These are phyloP conservation scores for Chlamydomonas incerta DNA, from an alignment of 139 green algal genomes.

Conservation along the genomic window DNA sequence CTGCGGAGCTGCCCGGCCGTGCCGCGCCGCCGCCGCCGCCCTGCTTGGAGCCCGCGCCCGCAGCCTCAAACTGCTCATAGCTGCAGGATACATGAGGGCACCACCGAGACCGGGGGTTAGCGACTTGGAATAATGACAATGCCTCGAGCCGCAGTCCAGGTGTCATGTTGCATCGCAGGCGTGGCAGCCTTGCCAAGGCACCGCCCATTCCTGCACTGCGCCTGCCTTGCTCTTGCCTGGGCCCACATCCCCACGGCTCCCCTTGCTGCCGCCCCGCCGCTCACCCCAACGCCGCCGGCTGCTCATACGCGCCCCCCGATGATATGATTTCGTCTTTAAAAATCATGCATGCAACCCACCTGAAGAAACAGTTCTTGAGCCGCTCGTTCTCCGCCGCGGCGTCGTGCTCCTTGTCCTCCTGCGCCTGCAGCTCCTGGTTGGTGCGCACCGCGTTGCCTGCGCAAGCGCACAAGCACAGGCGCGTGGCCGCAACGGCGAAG, in stretches of 20 bases:
- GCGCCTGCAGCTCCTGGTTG: slow-evolving; percentile 51
- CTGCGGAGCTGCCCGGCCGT: slow-evolving; percentile 6
- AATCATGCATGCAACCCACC: too few species aligned
- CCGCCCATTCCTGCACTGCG: too few species aligned
- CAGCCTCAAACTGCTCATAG: slow-evolving; percentile 42
- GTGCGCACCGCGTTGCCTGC: slow-evolving; percentile 60
- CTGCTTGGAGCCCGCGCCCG: slow-evolving; percentile 1
- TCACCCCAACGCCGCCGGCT: too few species aligned
- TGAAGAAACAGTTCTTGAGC: slow-evolving; percentile 57
- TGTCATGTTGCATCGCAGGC: too few species aligned
- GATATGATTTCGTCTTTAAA: too few species aligned
- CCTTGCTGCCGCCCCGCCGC: too few species aligned
- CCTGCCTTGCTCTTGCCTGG: neutral
- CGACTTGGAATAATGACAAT: neutral
- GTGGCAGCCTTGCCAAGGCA: too few species aligned
- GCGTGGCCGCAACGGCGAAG: too few species aligned
- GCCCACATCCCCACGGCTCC: neutral
- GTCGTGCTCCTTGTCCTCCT: slow-evolving; percentile 40
- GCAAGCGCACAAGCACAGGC: too few species aligned
- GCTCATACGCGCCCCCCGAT: too few species aligned
- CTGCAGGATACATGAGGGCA: neutral
- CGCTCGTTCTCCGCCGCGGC: slow-evolving; percentile 32
- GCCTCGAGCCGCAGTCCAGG: neutral
- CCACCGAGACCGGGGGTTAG: neutral
- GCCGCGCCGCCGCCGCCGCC: neutral